Conservation (phyloP, 345 rosid genomes). For the Dimocarpus longan region DNA sequence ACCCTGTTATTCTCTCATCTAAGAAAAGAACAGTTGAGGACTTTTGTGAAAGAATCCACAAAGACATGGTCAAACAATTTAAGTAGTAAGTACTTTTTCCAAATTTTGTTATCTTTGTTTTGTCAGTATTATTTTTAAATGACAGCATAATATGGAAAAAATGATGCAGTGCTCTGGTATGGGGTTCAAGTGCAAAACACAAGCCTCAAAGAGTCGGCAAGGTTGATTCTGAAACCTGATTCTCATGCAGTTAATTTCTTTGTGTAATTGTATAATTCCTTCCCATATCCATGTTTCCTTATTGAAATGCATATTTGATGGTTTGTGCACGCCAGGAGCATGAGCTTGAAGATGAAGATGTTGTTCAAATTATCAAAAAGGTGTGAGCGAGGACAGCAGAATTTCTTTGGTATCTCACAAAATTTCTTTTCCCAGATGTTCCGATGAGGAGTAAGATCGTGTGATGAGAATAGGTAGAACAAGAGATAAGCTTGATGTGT, state of each 20-base stretch:
- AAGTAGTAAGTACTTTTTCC: conserved; percentile 70
- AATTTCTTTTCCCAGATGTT: neutral
- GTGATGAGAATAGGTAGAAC: conserved; percentile 18
- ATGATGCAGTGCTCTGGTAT: conserved; percentile 76
- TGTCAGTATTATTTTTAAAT: neutral
- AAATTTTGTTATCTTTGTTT: neutral
- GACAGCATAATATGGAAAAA: conserved; percentile 17
- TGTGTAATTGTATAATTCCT: neutral
- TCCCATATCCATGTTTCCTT: neutral
- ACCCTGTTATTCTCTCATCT: conserved; percentile 90
- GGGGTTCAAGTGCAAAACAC: conserved; percentile 99
- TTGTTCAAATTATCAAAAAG: conserved; percentile 94
- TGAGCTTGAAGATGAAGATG: conserved; percentile 98
- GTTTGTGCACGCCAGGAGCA: conserved; percentile 68
- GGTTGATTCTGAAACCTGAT: conserved; percentile 43
- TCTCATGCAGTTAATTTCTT: neutral
- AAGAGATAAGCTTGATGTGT: conserved; percentile 31
- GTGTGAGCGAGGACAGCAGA: conserved; percentile 38
- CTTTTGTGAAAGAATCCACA: conserved; percentile 84
- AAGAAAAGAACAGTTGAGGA: conserved; percentile 89
- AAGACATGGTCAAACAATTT: conserved; percentile 91
- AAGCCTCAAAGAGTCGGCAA: conserved; percentile 99
- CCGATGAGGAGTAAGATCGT: neutral
- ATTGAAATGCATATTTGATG: neutral
- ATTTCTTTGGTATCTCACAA: neutral